These are phyloP conservation scores for Aspergillus felis DNA, from an alignment of 2,329 filamentous ascomycete species.

Conservation along the genomic window DNA sequence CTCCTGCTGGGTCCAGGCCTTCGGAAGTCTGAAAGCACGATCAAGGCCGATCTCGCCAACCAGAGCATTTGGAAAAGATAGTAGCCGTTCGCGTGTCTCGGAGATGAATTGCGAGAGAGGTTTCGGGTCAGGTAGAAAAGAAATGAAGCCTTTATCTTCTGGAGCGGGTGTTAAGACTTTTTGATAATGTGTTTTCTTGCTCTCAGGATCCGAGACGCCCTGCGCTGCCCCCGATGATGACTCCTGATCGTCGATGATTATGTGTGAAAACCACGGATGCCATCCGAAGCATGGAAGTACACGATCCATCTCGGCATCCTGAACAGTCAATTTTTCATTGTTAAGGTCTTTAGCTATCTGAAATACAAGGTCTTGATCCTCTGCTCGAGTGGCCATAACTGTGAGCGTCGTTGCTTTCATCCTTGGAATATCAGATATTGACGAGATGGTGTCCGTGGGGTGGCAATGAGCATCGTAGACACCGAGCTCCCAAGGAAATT, in stretches of 20 bases:
- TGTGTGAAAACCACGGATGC: conserved; percentile 67
- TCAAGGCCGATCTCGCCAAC: conserved; percentile 63
- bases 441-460: conserved; percentile 61
- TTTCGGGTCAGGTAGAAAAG: conserved; percentile 50
- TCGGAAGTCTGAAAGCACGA: conserved; percentile 58
- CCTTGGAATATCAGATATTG: conserved; percentile 48
- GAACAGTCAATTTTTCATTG: conserved; percentile 29
- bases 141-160: conserved; percentile 48
- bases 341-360: conserved; percentile 40
- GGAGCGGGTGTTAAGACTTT: conserved; percentile 48
- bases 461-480: conserved; percentile 65
- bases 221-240: conserved; percentile 16
- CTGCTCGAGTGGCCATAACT: conserved; percentile 58
- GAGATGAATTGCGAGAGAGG: conserved; percentile 51
- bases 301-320: conserved; percentile 32
- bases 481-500: conserved; percentile 60
- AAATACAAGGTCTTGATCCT: conserved; percentile 59
- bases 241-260: conserved; percentile 48
- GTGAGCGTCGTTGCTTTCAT: conserved; percentile 59
- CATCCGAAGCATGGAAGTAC: conserved; percentile 62
- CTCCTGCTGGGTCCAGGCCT: conserved; percentile 41
- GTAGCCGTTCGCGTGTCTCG: conserved; percentile 47
- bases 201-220: conserved; percentile 10
- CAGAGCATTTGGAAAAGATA: conserved; percentile 51
- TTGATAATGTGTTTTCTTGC: conserved; percentile 50